Conservation (phyloP, 169 alveolate genomes). For the Eimeria maxima region DNA sequence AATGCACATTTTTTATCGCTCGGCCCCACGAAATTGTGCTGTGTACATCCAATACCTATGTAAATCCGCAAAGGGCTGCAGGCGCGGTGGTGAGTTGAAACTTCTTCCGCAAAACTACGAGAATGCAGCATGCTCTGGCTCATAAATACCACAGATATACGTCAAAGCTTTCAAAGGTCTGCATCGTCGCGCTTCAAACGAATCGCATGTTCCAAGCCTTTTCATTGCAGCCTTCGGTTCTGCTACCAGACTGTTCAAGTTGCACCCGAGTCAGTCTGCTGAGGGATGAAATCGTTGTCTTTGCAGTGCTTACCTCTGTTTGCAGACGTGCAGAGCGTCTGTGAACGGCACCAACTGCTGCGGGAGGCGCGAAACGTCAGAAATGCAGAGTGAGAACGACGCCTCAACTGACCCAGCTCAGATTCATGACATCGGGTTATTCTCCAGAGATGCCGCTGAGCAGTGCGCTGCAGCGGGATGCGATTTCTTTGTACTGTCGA, state of each 20-base stretch:
- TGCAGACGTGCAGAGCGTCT: slow-evolving; percentile 59
- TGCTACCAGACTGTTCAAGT: slow-evolving; percentile 25
- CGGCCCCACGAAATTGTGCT: slow-evolving; percentile 39
- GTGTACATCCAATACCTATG: slow-evolving; percentile 16
- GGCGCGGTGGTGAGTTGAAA: slow-evolving; percentile 24
- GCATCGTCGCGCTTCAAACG: not conserved
- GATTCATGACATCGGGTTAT: not conserved
- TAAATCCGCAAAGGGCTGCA: slow-evolving; percentile 21
- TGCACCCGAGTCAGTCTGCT: slow-evolving; percentile 55
- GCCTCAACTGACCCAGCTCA: not conserved
- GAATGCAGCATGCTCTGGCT: not conserved
- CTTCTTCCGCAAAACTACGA: not conserved
- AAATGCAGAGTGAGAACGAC: slow-evolving; percentile 25
- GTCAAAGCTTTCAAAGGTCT: slow-evolving; percentile 62
- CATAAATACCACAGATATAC: not conserved
- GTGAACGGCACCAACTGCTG: slow-evolving; percentile 27
- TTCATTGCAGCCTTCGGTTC: slow-evolving; percentile 57
- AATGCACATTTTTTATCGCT: slow-evolving; percentile 53
- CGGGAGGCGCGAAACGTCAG: slow-evolving; percentile 40
- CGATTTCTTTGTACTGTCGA: slow-evolving; percentile 70
- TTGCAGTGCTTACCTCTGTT: not conserved
- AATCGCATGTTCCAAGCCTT: not conserved
- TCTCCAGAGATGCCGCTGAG: slow-evolving; percentile 70
- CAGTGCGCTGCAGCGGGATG: slow-evolving; percentile 72
- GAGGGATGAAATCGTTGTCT: not conserved